Base-by-base conservation (phyloP, 768 basidiomycete species). In the Pleurotus citrinopileatus region DNA sequence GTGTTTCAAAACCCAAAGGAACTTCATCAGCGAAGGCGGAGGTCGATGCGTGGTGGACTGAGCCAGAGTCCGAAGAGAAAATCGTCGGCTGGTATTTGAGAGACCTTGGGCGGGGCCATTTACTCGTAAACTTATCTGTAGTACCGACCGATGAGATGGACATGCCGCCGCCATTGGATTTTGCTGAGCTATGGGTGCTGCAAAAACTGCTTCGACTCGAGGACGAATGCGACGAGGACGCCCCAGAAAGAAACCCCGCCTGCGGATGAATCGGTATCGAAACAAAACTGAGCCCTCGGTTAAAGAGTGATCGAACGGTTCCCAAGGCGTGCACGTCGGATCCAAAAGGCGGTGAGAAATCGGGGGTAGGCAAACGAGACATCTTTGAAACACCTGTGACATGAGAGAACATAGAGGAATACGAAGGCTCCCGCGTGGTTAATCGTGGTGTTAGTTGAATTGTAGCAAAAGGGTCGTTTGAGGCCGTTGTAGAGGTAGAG, bases 71-170 rank as follows among this genome's bases (percentile, higher is more conserved):
- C n/a, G n/a, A n/a, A n/a, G n/a, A n/a, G n/a, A n/a, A n/a, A n/a
- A n/a, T n/a, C n/a, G n/a, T n/a, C n/a, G n/a, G n/a, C n/a, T n/a
- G 4, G 22, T 23, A 20, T 8, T 34, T 51, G 19, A 73, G 45
- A 12, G 67, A 65, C 32, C 60, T 69, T 25, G 78, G 79, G 8
- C 67, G 63, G 1, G 80, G 80, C 75, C 79, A 82, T 60, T 81
- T 81, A 44, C 73, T 63, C 4, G 80, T 81, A 55, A 81, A 75
- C 57, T 75, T 78, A 52, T 70, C 67, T 15, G 68, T 72, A 6
- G 70, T 69, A 26, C 67, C 68, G 26, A 72, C 44, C 15, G 63
- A 57, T 12, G 66, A 62, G 10, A 7, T 47, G 28, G 10, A 50
- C 40, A 15, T n/a, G 26, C 9, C 26, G 13, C 9, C 42, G 51